phyloP scores from a whole-genome alignment of 225 moss, liverwort and hornwort genomes.

The Pseudisothecium myosuroides region DNA sequence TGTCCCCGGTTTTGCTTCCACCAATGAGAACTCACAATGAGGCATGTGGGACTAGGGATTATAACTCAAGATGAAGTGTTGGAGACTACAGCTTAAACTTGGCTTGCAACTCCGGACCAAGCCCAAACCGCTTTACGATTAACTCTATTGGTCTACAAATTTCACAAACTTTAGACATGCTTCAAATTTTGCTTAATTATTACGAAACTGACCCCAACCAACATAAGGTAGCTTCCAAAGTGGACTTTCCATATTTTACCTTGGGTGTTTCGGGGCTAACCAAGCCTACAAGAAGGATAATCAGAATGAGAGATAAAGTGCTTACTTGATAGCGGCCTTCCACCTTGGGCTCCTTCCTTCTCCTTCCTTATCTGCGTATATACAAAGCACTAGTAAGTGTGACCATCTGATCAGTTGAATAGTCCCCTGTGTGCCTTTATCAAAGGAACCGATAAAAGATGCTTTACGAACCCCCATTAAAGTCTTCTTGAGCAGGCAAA shows the following conservation, averaged over 20 bases:
- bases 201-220: not conserved
- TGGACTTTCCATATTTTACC: not conserved
- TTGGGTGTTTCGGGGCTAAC: not conserved
- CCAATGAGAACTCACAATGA: not conserved
- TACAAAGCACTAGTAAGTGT: not conserved
- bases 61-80: not conserved
- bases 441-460: not conserved
- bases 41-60: not conserved
- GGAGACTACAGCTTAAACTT: not conserved
- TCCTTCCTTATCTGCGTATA: conserved; percentile 38
- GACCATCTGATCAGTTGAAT: not conserved
- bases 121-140: not conserved
- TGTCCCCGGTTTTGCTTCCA: not conserved
- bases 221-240: not conserved
- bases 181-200: not conserved
- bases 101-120: no score
- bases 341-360: conserved; percentile 62
- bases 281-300: not conserved
- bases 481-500: not conserved
- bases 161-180: not conserved
- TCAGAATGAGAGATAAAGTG: not conserved
- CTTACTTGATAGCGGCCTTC: conserved; percentile 74
- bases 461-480: not conserved
- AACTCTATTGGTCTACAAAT: not conserved
- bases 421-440: not conserved